These are phyloP conservation scores for Ceratocystis albifundus DNA, from an alignment of 2,329 filamentous ascomycete genomes.

Conservation along the genomic window DNA sequence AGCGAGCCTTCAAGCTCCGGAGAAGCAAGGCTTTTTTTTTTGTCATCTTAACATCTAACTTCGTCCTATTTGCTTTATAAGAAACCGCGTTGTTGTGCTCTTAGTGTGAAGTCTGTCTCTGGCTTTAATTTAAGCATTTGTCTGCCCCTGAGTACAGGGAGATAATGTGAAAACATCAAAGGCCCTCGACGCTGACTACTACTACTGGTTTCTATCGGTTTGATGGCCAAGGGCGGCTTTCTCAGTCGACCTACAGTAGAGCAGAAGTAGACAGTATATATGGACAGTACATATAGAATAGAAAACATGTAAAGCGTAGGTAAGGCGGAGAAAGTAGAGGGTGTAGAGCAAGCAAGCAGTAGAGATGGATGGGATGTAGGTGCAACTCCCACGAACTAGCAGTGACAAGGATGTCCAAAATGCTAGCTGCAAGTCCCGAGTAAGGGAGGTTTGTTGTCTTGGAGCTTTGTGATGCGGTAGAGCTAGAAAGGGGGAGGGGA, in stretches of 20 bases:
- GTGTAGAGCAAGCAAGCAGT: too few relatives aligned
- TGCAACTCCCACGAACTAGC: not conserved
- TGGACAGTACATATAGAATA: not conserved
- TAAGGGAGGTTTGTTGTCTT: not conserved
- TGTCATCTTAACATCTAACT: not conserved
- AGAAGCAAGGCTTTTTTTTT: not conserved
- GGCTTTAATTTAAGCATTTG: too few relatives aligned
- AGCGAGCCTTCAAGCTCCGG: too few relatives aligned
- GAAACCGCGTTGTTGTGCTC: too few relatives aligned
- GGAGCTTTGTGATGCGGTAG: not conserved
- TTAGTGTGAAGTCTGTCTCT: too few relatives aligned
- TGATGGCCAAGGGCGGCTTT: not conserved
- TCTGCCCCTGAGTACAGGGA: constrained; percentile 10
- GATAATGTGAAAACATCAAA: not conserved
- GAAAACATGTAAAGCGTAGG: too few relatives aligned
- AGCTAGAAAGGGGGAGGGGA: not conserved
- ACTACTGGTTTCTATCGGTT: not conserved
- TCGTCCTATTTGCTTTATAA: too few relatives aligned
- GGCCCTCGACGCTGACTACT: not conserved
- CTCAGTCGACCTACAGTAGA: not conserved
- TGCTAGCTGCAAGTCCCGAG: not conserved
- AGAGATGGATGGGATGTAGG: too few relatives aligned
- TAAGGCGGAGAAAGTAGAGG: not conserved
- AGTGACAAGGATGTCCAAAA: not conserved
- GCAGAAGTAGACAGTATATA: not conserved